Evolutionary conservation across 2,329 filamentous ascomycete species (phyloP).

Genomic region (Penicillium sp.): DNA sequence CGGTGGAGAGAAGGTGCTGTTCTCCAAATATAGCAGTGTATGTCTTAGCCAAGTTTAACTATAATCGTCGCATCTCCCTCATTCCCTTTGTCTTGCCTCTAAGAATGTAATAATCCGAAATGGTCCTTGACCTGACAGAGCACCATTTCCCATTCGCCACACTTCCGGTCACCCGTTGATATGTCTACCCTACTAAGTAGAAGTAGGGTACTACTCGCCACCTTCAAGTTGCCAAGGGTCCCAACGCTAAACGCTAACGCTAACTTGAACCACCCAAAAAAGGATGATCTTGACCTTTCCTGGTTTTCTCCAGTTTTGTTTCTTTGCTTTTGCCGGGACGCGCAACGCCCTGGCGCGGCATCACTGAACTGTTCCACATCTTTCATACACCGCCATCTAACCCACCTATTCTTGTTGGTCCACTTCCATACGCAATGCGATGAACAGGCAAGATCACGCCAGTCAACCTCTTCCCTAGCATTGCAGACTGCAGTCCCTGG

Average conservation of each 20-base stretch:
- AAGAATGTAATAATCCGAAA: no score
- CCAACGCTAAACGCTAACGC: no score
- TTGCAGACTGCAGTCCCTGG: neutral
- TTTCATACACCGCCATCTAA: neutral
- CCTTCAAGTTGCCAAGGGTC: no score
- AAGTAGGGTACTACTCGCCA: no score
- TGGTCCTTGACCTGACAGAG: no score
- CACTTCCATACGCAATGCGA: neutral
- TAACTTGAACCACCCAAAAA: no score
- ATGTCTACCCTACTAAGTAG: no score
- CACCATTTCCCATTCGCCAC: neutral
- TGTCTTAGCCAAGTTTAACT: slow-evolving; percentile 15
- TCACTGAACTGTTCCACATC: neutral
- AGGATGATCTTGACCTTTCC: no score
- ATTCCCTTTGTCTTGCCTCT: no score
- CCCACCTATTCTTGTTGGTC: neutral
- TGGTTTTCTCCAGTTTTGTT: neutral
- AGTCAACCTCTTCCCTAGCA: neutral
- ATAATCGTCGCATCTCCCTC: neutral
- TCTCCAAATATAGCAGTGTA: slow-evolving; percentile 21
- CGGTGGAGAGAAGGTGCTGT: slow-evolving; percentile 5
- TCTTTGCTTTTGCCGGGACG: slow-evolving; percentile 9
- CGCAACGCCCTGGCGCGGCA: slow-evolving; percentile 9
- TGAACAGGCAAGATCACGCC: neutral
- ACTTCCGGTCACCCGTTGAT: neutral